Base-by-base conservation (phyloP, 257 asterid species). In the Perilla frutescens region DNA sequence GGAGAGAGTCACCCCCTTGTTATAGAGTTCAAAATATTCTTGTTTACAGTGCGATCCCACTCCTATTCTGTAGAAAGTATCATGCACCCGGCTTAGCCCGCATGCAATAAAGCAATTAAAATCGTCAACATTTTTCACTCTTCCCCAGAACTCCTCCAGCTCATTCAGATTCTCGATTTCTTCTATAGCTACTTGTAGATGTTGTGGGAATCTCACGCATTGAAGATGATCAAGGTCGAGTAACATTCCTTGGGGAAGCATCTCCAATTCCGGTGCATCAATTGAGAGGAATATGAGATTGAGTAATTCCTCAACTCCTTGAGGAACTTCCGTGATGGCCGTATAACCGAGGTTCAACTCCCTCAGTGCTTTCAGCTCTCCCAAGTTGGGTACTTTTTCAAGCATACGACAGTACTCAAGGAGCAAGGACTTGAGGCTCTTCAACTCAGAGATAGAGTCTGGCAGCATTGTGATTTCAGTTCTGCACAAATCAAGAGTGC, bases 291-390 rank as follows among this genome's bases (percentile, higher is more conserved):
- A 60, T 50, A 34, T 72, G 32, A 60, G 61, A 32, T 37, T 26
- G 32, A 14, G 7, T 7, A 48, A 12, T 9, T 51, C 37, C 10
- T 50, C 66, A 43, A 62, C 15, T 12, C 77, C 77, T 26, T 1
- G 6, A 50, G 55, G 71, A 5, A 62, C 60, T 39, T 62, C 44
- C 13, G 12, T 2, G 3, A 62, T 50, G 41, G 40, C 1, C 5
- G 77, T 62, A 2, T 2, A 0, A 3, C 56, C 37, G 45, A 73
- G 71, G 51, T 73, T 44, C 12, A 73, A 2, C 60, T 73, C 71
- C 7, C 26, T 20, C 26, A 20, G 26, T 20, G 26, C 26, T 20
- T 20, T 20, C 26, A 20, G 26, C 26, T 20, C 26, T 20, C 26
- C 26, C 26, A 20, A 20, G 26, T 20, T 20, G 26, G 26, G 26